Base-by-base conservation (phyloP, 345 rosid genomes). In the Pelargonium nanum region DNA sequence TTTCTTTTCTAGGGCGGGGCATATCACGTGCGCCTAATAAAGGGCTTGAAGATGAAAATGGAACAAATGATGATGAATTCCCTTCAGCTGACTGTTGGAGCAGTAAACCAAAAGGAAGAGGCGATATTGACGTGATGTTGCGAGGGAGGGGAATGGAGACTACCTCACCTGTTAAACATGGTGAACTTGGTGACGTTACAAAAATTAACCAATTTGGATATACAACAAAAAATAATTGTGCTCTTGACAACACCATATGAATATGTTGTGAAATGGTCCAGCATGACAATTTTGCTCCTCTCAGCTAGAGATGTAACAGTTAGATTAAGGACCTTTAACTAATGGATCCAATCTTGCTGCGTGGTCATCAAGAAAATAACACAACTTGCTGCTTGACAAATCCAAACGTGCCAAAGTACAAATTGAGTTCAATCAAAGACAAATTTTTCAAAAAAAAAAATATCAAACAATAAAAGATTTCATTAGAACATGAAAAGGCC, bases 31-130 rank as follows among this genome's bases (percentile, higher is more conserved):
- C 75, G 73, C 83, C 82, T 57, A 81, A 72, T 57, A 62, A 55
- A 72, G 81, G 83, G 70, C 77, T 87, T 65, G 85, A 77, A 65
- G 78, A 70, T 55, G 75, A 64, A 68, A 76, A 73, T 51, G 82
- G 70, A 61, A 66, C 63, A 75, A 58, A 78, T 19, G 65, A 19
- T 53, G 75, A 15, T 30, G 80, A 76, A 74, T 65, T 74, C 56
- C 75, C 81, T 66, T 83, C 93, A 67, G 73, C 70, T 56, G 71
- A 80, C 73, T 79, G 85, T 80, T 85, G 91, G 45, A 93, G 87
- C 65, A 93, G 80, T 61, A 93, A 72, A 70, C 97, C 99, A 80
- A 69, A 84, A 52, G 94, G 97, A 71, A 87, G 89, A 72, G 96
- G 79, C 96, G 97, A 93, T 69, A 93, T 83, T 21, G 99, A 93